A percentile compares a stretch with the other conserved stretches of the same genome.
Evolutionary conservation across 192 early-diverging fungal species (phyloP).

Genomic region (Irineochytrium annulatum): DNA sequence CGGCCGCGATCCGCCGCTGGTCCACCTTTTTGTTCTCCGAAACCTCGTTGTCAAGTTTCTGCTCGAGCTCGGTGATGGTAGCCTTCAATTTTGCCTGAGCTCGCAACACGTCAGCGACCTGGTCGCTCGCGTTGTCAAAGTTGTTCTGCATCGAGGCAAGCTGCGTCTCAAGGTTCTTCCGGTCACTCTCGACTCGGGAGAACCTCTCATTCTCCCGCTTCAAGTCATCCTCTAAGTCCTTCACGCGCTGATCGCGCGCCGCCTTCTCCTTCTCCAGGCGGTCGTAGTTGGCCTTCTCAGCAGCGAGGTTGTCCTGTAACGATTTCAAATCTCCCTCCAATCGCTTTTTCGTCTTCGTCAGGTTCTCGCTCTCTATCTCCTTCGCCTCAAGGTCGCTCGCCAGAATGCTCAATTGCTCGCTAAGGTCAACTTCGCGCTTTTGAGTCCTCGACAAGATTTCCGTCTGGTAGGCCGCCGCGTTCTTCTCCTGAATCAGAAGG

Average conservation of each 20-base stretch:
- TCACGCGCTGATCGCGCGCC: conserved; percentile 43
- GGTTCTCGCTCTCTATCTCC: conserved; percentile 41
- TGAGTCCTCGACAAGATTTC: conserved; percentile 81
- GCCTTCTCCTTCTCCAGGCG: conserved; percentile 53
- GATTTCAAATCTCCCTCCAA: conserved; percentile 37
- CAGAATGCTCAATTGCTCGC: conserved; percentile 40
- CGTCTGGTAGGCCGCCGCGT: conserved; percentile 73
- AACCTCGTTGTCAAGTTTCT: conserved; percentile 39
- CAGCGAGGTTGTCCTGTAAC: conserved; percentile 24
- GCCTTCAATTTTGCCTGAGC: conserved; percentile 47
- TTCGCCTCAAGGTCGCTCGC: conserved; percentile 43
- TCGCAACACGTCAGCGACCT: conserved; percentile 38
- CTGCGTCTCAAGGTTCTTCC: conserved; percentile 41
- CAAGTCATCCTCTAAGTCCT: conserved; percentile 48
- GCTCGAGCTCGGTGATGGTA: conserved; percentile 42
- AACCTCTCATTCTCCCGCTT: conserved; percentile 28
- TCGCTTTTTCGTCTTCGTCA: conserved; percentile 30
- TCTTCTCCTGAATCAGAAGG: conserved; percentile 67
- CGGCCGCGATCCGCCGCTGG: conserved; percentile 23
- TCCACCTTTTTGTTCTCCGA: conserved; percentile 39
- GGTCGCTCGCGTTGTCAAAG: conserved; percentile 39
- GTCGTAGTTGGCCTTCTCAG: conserved; percentile 35
- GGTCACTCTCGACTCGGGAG: conserved; percentile 42
- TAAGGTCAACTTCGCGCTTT: conserved; percentile 53
- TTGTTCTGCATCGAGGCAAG: conserved; percentile 38